These are phyloP conservation scores for Scutellaria baicalensis DNA, from an alignment of 257 asterid genomes.

Conservation along the genomic window DNA sequence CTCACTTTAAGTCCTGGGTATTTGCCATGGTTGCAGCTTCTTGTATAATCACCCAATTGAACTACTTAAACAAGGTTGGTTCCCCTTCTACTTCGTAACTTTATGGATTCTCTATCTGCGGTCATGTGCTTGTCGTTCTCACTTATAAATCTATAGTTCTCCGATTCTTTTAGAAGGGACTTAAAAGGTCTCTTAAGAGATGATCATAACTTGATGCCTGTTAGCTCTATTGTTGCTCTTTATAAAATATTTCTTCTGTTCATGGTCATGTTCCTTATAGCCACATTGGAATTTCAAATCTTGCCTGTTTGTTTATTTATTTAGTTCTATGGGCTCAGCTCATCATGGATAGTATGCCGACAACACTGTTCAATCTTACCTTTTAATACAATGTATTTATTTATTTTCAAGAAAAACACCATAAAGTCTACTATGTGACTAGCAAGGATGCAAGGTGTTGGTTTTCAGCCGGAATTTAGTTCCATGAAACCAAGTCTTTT, in stretches of 20 bases:
- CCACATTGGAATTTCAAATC: no score
- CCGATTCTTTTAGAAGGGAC: background rate
- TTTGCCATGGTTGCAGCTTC: slow-evolving; percentile 66
- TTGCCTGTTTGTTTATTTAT: no score
- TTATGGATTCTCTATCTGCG: background rate
- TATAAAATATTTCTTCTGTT: background rate
- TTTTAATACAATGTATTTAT: no score
- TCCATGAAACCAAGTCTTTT: no score
- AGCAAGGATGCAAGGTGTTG: no score
- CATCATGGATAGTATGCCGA: no score
- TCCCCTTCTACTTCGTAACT: slow-evolving; percentile 2
- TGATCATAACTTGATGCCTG: background rate
- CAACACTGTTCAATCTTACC: no score
- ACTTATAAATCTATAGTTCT: background rate
- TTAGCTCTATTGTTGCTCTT: background rate
- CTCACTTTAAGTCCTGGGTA: slow-evolving; percentile 60
- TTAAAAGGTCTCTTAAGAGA: background rate
- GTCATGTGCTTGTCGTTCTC: background rate
- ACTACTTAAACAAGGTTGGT: slow-evolving; percentile 75
- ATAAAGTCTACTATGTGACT: no score
- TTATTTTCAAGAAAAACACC: no score
- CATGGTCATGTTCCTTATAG: background rate
- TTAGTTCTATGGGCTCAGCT: no score
- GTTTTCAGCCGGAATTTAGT: no score
- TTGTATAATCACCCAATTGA: slow-evolving; percentile 62